Conservation (phyloP, 2,329 filamentous ascomycete genomes). For the Purpureocillium lavendulum region DNA sequence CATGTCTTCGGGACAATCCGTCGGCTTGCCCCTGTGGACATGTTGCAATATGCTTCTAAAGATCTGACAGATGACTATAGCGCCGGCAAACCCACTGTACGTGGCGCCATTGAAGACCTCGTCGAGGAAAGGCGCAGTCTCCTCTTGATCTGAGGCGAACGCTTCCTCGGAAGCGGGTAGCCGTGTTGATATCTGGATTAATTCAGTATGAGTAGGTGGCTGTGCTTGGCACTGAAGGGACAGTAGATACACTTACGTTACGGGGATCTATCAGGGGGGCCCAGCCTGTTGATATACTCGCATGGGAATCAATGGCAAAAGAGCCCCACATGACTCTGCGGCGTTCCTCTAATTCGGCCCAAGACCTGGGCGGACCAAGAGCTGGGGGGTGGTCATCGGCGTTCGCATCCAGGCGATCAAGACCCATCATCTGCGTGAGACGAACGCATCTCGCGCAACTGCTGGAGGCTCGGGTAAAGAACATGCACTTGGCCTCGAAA, state of each 20-base stretch:
- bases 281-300: slow-evolving; percentile 86
- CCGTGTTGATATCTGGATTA: slow-evolving; percentile 68
- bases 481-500: slow-evolving; percentile 79
- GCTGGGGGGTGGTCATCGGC: slow-evolving; percentile 64
- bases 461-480: slow-evolving; percentile 79
- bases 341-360: slow-evolving; percentile 69
- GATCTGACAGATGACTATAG: slow-evolving; percentile 65
- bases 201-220: too few species aligned
- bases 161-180: slow-evolving; percentile 75
- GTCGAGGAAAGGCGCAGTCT: slow-evolving; percentile 54
- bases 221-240: too few species aligned
- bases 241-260: slow-evolving; percentile 46
- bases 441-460: slow-evolving; percentile 65
- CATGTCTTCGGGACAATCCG: slow-evolving; percentile 66
- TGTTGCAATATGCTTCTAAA: slow-evolving; percentile 79
- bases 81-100: slow-evolving; percentile 64
- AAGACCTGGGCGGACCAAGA: slow-evolving; percentile 64
- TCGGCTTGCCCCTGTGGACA: slow-evolving; percentile 60
- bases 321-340: slow-evolving; percentile 79
- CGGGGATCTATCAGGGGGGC: slow-evolving; percentile 68
- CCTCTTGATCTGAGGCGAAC: slow-evolving; percentile 57
- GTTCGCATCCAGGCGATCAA: slow-evolving; percentile 66
- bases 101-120: slow-evolving; percentile 53
- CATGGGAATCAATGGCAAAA: slow-evolving; percentile 77
- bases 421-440: slow-evolving; percentile 73